Conservation (phyloP, 495 filamentous ascomycete species). For the Xylaria grammica region DNA sequence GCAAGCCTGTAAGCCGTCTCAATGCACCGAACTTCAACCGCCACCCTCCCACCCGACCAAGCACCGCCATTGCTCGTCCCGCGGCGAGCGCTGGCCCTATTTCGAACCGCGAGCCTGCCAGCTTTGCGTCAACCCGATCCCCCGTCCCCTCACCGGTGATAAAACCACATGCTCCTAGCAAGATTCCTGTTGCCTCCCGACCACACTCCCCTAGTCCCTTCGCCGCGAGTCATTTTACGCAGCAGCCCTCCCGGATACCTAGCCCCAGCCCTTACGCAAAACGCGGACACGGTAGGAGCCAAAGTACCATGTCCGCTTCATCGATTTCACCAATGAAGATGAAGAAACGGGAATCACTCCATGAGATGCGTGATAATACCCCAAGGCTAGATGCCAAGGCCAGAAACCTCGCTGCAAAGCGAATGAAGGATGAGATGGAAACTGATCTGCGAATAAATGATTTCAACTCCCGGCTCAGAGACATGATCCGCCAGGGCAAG, state of each 20-base stretch:
- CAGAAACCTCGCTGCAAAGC: slow-evolving; percentile 67
- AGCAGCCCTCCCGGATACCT: slow-evolving; percentile 36
- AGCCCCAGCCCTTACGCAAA: slow-evolving; percentile 32
- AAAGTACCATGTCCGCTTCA: slow-evolving; percentile 40
- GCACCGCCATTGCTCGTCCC: too few relatives aligned
- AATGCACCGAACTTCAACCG: slow-evolving; percentile 30
- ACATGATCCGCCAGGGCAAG: slow-evolving; percentile 86
- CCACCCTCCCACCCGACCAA: slow-evolving; percentile 43
- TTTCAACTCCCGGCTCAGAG: slow-evolving; percentile 76
- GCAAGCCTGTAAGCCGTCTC: slow-evolving; percentile 43
- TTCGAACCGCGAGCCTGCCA: slow-evolving; percentile 51
- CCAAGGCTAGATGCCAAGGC: slow-evolving; percentile 63
- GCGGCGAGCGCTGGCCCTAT: slow-evolving; percentile 51
- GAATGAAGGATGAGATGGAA: slow-evolving; percentile 73
- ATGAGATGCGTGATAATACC: slow-evolving; percentile 42
- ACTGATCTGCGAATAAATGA: slow-evolving; percentile 77
- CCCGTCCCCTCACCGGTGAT: slow-evolving; percentile 29
- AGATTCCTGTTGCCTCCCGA: slow-evolving; percentile 43
- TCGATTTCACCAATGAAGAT: slow-evolving; percentile 27
- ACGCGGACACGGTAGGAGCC: slow-evolving; percentile 41
- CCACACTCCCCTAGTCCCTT: slow-evolving; percentile 31
- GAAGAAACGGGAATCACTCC: slow-evolving; percentile 29
- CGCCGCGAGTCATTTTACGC: slow-evolving; percentile 27
- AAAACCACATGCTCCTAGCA: slow-evolving; percentile 38
- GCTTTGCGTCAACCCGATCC: slow-evolving; percentile 55